Base-by-base conservation (phyloP, 441 rosid species). In the Erodium texanum region DNA sequence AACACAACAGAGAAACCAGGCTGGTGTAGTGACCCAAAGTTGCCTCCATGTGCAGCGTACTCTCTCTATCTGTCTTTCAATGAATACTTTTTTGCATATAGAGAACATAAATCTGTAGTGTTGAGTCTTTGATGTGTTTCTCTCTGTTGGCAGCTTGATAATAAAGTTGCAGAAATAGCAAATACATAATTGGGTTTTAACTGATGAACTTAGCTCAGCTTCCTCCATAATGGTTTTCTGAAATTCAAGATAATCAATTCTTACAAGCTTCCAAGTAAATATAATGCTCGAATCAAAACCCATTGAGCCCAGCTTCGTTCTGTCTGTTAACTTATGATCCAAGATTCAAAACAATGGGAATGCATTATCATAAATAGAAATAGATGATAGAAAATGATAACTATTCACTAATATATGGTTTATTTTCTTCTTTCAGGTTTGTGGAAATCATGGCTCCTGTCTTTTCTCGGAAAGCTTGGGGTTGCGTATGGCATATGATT, bases 21-120 rank as follows among this genome's bases (percentile, higher is more conserved):
- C 24, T 87, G 97, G 93, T 92, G 98, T 69, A 74, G 77, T 16
- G 87, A 92, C 78, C 91, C 89, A 14, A 81, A 82, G 70, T 74
- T 86, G 77, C 99, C 99, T n/a, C 99, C 99, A 34, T 92, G 98
- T 82, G 97, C 97, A 74, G 96, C 93, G 99, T 95, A 90, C 65
- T 93, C 62, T 56, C 24, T 56, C 62, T 16, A 5, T 56, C 62
- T 56, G 11, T 56, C 62, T 52, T 22, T 52, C 22, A 12, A 5
- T 2, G 3, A 8, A n/a, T n/a, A 3, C 0, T 16, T 10, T 15
- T 10, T 12, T 12, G 15, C 52, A 43, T 12, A 43, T 12, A 43
- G 15, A 43, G 15, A 43, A 43, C 52, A 43, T 10, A 43, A 12
- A 43, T 43, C 52, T 43, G 11, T 43, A 11, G n/a, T n/a, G 52